Evolutionary conservation across 306 rosid species (phyloP), one percentile per base, ranked within the genome.

Genomic region (Vigna reflexopilosa): DNA sequence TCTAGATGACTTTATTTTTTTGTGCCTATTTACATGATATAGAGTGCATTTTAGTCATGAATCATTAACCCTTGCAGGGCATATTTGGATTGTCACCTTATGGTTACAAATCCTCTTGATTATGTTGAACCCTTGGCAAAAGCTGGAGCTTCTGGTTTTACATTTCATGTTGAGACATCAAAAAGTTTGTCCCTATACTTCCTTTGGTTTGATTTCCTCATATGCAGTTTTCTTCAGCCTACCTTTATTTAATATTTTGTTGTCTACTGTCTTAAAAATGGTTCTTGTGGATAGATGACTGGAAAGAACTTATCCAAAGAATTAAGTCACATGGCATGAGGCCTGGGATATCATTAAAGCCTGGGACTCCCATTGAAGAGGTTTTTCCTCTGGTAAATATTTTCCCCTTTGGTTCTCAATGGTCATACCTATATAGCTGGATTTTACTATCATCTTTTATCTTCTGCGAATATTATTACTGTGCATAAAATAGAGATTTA

Each of bases 61-160:
- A 9, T 75, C 55, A 20, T 58, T 28, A 56, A 70, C 44, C 70
- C 42, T 54, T 71, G 57, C 87, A 96, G 99, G 81, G 97, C 96
- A 28, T 96, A 96, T 90, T 85, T 96, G 73, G 99, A 96, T 81
- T 96, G 98, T 72, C 99, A 96, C 82, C 96, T 96, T 71, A 93
- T 93, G 98, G 98, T 93, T 61, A 91, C 98, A 15, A 93, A 93
- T 82, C 98, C 98, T 61, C 84, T 91, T 74, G 97, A 91, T 87
- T 93, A 91, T 76, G 90, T 93, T 79, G 97, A 96, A 71, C 91
- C 97, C 70, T 40, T 96, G 80, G 91, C 83, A 68, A 93, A 81
- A 85, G 98, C 99, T 64, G 98, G 98, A 69, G 98, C 99, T 79
- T 96, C 98, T 7, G 98, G 98, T 71, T 93, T 93, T 78, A 96